A percentile compares a stretch with the other conserved stretches of the same genome.
Evolutionary conservation across 768 basidiomycete species (phyloP).

Genomic region (Nidula microcarpa): DNA sequence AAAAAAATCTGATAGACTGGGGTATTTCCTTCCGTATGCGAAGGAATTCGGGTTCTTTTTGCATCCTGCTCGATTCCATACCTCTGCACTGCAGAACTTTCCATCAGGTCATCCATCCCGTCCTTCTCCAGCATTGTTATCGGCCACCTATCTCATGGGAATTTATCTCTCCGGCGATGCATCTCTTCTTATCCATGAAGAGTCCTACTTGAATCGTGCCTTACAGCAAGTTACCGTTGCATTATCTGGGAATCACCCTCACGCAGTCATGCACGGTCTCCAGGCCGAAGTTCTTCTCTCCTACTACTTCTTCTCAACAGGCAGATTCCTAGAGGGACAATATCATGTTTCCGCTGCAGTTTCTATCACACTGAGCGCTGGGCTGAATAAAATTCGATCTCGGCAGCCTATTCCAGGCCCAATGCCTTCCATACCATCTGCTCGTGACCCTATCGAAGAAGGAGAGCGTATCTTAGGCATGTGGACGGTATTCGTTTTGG

Average conservation of each 20-base stretch:
- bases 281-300: conserved; percentile 56
- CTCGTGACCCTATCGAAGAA: conserved; percentile 26
- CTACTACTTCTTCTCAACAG: conserved; percentile 50
- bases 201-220: conserved; percentile 37
- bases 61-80: conserved; percentile 40
- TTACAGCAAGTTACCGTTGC: conserved; percentile 31
- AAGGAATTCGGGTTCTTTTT: conserved; percentile 59
- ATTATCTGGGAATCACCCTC: conserved; percentile 35
- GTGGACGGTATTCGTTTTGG: conserved; percentile 30
- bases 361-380: conserved; percentile 28
- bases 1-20: conserved; percentile 15
- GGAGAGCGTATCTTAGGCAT: conserved; percentile 31
- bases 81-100: conserved; percentile 25
- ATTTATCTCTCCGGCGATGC: conserved; percentile 25
- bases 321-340: conserved; percentile 42
- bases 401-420: conserved; percentile 22
- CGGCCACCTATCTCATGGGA: conserved; percentile 34
- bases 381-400: conserved; percentile 30
- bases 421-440: conserved; percentile 20
- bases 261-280: conserved; percentile 41
- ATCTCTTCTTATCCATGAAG: conserved; percentile 20
- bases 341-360: conserved; percentile 37
- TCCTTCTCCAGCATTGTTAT: conserved; percentile 35
- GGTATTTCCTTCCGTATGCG: conserved; percentile 42
- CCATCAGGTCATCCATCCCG: conserved; percentile 27